Base-by-base conservation (phyloP, 1,284 basidiomycete species). In the Trichosporon coremiiforme region DNA sequence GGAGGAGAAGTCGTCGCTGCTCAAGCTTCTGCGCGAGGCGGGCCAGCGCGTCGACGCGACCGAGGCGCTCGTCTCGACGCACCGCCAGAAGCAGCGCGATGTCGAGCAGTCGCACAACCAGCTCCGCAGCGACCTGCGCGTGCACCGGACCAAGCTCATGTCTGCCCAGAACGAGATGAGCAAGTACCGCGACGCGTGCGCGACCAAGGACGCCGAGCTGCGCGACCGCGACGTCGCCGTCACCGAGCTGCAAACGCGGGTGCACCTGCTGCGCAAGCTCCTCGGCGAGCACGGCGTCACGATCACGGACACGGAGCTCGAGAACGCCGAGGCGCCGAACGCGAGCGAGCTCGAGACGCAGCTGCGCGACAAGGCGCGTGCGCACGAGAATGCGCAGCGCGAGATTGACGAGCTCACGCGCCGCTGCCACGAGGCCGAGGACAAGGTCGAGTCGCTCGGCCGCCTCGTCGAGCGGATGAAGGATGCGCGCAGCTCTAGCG, bases 201-300 rank as follows among this genome's bases (percentile, higher is more conserved):
- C 87, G 1, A 86, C 87, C 47, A 90, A 89, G 79, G 94, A 98
- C 70, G 81, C 86, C 9, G 88, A 90, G 71, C 83, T 93, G 57
- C 86, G 85, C 53, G 90, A 91, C 68, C 89, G 89, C 76, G 80
- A 86, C 66, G 89, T 90, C 79, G 88, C 91, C 62, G 86, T 89
- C 1, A 87, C 91, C 4, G 92, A 94, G 69, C 86, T 90, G 0
- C 89, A 89, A 72, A 86, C 95, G 72, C 92, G 93, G 74, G 85
- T 93, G 72, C 88, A 87, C 41, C 90, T 94, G 85, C 86, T 99
- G 71, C 72, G 72, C 72, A 73, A 73, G 66, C 63, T 69, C 73
- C 88, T 98, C 67, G 89, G 90, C 55, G 97, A 99, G 78, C 91
- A 94, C 77, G 95, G 94, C 9, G 87, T 97, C 66, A 86, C 87